Conservation (phyloP, 306 rosid genomes). For the Cicer pinnatifidum region DNA sequence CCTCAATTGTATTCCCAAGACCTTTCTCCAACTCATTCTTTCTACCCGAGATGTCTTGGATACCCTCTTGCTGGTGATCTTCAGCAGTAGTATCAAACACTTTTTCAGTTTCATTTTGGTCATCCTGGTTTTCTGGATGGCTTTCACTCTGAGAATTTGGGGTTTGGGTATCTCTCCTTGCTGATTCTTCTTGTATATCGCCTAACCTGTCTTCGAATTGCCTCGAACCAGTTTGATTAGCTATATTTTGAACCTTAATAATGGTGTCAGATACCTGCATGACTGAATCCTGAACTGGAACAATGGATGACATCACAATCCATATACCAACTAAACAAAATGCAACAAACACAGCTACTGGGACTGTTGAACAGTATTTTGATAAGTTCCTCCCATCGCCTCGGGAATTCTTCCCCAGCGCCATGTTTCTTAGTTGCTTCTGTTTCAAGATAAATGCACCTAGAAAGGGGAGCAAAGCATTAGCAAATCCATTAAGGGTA, state of each 20-base stretch:
- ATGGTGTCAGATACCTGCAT: constrained; percentile 50
- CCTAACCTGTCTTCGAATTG: constrained; percentile 55
- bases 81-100: constrained; percentile 41
- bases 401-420: constrained; percentile 62
- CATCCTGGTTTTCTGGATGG: constrained; percentile 41
- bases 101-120: constrained; percentile 40
- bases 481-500: constrained; percentile 32
- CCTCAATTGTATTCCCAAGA: constrained; percentile 39
- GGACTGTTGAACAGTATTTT: constrained; percentile 58
- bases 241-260: constrained; percentile 49
- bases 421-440: constrained; percentile 54
- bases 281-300: constrained; percentile 60
- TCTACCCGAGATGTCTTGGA: constrained; percentile 39
- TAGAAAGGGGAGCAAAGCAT: constrained; percentile 43
- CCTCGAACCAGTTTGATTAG: constrained; percentile 40
- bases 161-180: constrained; percentile 45
- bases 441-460: constrained; percentile 45
- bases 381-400: constrained; percentile 67
- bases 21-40: constrained; percentile 40
- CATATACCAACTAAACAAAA: constrained; percentile 78
- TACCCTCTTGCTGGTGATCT: constrained; percentile 43
- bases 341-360: constrained; percentile 64
- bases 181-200: constrained; percentile 48
- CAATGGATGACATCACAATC: constrained; percentile 70
- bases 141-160: constrained; percentile 41